Base-by-base conservation (phyloP, 2,329 filamentous ascomycete genomes). In the Berkeleyomyces basicola region DNA sequence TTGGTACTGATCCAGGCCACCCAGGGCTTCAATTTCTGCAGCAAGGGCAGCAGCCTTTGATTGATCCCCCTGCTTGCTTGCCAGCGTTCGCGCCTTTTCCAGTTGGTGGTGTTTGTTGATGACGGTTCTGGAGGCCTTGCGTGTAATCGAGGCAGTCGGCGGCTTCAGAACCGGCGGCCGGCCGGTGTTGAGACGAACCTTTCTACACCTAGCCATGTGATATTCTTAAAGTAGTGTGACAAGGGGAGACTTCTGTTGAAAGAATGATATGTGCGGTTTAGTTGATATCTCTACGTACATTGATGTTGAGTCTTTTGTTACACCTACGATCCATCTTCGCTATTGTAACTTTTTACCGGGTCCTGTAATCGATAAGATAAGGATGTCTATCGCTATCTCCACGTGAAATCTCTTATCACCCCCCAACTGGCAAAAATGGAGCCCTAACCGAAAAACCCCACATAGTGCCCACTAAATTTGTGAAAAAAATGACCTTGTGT, bases 71-170 rank as follows among this genome's bases (percentile, higher is more conserved):
- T 76, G 76, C 14, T 65, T 68, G 31, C 75, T 72, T 10, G 84
- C 84, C 67, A 82, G 81, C 3, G 75, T 76, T 61, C 79, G 78
- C 66, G 78, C 76, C 71, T 87, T 87, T 68, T 86, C 80, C 39
- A 87, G 72, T 51, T 82, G 79, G 69, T 87, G 84, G 66, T 84
- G 82, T 49, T 76, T 77, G 70, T 85, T 84, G 72, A 87, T 87
- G 66, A 87, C 74, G 39, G 76, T 74, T 68, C 83, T 79, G 53
- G 82, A 85, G 36, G 82, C 79, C 70, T 82, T 86, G 65, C 83
- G 79, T 3, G 84, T 83, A 68, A 87, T 83, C 9, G 63, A 62
- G 23, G 59, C 51, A 40, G 51, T 58, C 3, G 74, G 73, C 23
- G 77, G 74, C 66, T 78, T 79, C 42, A 76, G 71, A 1, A 76